A percentile compares a stretch with the other conserved stretches of the same genome.
phyloP scores from a whole-genome alignment of 2,329 filamentous ascomycete species.

The Pseudogymnoascus sp. region DNA sequence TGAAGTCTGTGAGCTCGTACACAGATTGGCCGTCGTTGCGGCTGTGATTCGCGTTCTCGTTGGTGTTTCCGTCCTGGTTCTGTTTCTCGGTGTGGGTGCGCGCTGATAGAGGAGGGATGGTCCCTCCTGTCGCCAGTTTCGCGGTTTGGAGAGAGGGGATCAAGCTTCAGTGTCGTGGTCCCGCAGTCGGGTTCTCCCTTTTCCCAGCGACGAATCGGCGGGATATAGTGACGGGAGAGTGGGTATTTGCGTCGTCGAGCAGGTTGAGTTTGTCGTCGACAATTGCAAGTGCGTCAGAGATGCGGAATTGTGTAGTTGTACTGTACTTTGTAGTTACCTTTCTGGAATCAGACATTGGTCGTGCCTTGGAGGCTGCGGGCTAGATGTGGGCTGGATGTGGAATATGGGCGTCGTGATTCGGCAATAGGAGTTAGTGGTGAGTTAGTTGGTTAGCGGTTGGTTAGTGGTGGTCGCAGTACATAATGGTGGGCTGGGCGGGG shows the following conservation, averaged over 20 bases:
- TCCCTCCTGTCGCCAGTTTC: conserved; percentile 7
- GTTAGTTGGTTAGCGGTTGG: neutral
- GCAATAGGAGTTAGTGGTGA: neutral
- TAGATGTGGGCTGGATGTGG: neutral
- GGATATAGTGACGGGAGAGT: neutral
- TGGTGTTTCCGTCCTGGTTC: neutral
- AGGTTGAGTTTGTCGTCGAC: neutral
- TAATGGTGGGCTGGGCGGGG: neutral
- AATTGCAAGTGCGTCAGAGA: neutral
- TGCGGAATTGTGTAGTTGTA: neutral
- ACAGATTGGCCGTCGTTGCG: neutral
- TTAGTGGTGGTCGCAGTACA: neutral
- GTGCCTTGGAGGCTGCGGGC: conserved; percentile 3
- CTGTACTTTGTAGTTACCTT: neutral
- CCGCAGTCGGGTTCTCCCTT: neutral
- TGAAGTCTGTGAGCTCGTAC: conserved; percentile 2
- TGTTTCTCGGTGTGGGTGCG: neutral
- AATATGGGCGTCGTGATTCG: neutral
- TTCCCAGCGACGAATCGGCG: neutral
- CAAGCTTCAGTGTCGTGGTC: neutral
- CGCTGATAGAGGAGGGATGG: conserved; percentile 2
- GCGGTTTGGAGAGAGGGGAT: neutral
- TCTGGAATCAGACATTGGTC: conserved; percentile 5
- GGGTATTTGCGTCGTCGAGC: neutral
- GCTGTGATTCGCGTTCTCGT: neutral